Conservation (phyloP, 2,329 filamentous ascomycete species). For the Epichloe amarillans region DNA sequence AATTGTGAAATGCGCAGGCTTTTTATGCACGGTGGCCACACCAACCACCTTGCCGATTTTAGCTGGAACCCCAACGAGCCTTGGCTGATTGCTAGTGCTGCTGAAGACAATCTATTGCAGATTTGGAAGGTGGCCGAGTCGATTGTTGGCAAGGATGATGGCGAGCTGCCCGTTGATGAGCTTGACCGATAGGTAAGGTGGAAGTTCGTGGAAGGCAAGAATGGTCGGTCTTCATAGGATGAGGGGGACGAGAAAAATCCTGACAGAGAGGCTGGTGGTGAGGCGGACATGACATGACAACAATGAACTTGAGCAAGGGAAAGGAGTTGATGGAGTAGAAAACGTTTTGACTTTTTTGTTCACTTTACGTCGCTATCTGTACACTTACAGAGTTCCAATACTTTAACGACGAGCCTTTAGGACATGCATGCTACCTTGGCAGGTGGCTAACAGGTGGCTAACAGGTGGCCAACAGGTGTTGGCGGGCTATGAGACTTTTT, state of each 20-base stretch:
- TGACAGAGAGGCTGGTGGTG: background rate
- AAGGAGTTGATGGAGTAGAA: background rate
- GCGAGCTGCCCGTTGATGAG: constrained; percentile 64
- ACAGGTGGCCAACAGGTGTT: too few species aligned
- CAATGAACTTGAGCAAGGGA: background rate
- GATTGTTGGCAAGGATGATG: constrained; percentile 65
- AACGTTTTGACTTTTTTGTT: background rate
- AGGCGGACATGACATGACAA: background rate
- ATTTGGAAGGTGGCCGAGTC: constrained; percentile 81
- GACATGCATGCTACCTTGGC: background rate
- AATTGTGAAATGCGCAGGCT: constrained; percentile 22
- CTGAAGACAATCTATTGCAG: constrained; percentile 93
- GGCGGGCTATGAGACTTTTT: background rate
- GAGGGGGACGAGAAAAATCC: constrained; percentile 10
- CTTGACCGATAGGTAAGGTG: constrained; percentile 46
- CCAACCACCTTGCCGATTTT: constrained; percentile 91
- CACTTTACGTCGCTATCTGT: background rate
- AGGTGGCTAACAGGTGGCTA: background rate
- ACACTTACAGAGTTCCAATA: background rate
- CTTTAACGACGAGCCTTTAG: background rate
- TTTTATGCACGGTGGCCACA: constrained; percentile 98
- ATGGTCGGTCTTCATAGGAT: constrained; percentile 18
- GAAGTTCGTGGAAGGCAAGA: constrained; percentile 16
- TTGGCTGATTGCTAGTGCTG: constrained; percentile 90
- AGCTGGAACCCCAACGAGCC: constrained; percentile 96